Conservation (phyloP, 371 early-diverging fungal genomes). For the Choanephora cucurbitarum region DNA sequence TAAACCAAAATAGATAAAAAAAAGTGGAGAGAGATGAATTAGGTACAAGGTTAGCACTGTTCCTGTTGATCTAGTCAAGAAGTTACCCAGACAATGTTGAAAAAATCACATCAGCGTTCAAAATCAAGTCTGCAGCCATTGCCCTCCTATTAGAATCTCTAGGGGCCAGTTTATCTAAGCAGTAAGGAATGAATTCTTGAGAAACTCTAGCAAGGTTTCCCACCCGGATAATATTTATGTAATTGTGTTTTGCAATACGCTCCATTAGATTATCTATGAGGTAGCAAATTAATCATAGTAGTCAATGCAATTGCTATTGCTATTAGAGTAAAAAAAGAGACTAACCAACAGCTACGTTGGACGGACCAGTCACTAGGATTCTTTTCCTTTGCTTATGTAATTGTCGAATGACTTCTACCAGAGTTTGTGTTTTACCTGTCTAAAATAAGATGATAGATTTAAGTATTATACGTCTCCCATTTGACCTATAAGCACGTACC, state of each 20-base stretch:
- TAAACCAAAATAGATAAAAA: conserved; percentile 5
- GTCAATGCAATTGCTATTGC: no score
- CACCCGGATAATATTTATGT: conserved; percentile 67
- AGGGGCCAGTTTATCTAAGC: conserved; percentile 53
- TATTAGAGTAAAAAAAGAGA: no score
- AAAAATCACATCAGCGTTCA: conserved; percentile 57
- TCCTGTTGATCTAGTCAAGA: neutral
- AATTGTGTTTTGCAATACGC: conserved; percentile 41
- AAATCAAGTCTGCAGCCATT: conserved; percentile 64
- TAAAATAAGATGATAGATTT: conserved; percentile 4
- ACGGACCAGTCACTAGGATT: conserved; percentile 91
- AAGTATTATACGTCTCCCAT: no score
- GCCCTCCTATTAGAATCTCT: conserved; percentile 35
- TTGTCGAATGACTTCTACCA: conserved; percentile 84
- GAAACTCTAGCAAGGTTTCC: conserved; percentile 86
- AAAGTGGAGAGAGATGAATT: no score
- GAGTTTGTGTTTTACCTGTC: conserved; percentile 92
- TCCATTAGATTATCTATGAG: conserved; percentile 80
- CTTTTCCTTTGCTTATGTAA: conserved; percentile 58
- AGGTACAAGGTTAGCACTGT: neutral
- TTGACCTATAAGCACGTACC: neutral
- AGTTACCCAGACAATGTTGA: conserved; percentile 56
- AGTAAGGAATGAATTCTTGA: conserved; percentile 62
- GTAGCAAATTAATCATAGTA: no score
- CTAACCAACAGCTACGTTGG: conserved; percentile 87